A percentile compares a stretch with the other conserved stretches of the same genome.
Conservation (phyloP, 2,329 filamentous ascomycete species). For the Remersonia thermophila region DNA sequence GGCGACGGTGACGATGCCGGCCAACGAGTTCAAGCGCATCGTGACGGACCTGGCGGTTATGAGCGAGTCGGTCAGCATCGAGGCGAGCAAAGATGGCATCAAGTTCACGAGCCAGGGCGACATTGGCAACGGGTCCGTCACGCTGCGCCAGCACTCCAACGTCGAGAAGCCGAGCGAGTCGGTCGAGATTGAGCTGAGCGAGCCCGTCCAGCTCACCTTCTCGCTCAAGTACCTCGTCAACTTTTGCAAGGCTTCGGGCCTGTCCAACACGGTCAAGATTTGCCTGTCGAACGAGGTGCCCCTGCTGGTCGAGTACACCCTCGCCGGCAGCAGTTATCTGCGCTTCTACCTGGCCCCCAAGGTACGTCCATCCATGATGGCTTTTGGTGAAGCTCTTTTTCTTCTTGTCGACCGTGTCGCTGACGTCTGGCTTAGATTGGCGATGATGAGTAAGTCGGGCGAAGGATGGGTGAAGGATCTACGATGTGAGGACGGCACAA, state of each 20-base stretch:
- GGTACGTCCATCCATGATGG: constrained; percentile 39
- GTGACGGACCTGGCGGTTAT: constrained; percentile 83
- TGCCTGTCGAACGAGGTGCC: constrained; percentile 94
- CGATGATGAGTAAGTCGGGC: constrained; percentile 24
- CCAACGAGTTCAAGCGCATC: constrained; percentile 84
- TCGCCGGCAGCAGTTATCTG: constrained; percentile 74
- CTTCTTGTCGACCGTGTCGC: no score
- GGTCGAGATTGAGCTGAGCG: constrained; percentile 79
- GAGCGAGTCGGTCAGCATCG: constrained; percentile 96
- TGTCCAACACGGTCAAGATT: constrained; percentile 75
- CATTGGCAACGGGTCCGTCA: constrained; percentile 90
- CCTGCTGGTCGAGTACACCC: constrained; percentile 80
- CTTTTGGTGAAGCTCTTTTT: no score
- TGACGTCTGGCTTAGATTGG: constrained; percentile 22
- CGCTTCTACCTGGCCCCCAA: constrained; percentile 98
- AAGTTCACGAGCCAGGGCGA: constrained; percentile 90
- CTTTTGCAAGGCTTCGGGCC: constrained; percentile 93
- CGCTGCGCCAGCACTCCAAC: constrained; percentile 75
- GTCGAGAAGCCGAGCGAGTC: constrained; percentile 80
- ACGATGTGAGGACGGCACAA: constrained; percentile 6
- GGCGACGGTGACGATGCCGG: constrained; percentile 79
- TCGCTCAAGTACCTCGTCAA: constrained; percentile 99
- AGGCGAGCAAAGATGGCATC: constrained; percentile 92
- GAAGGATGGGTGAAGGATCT: constrained; percentile 1
- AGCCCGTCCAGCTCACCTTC: constrained; percentile 90